Evolutionary conservation across 2,329 filamentous ascomycete genomes (phyloP).

Genomic region (Xylariaceae sp.): DNA sequence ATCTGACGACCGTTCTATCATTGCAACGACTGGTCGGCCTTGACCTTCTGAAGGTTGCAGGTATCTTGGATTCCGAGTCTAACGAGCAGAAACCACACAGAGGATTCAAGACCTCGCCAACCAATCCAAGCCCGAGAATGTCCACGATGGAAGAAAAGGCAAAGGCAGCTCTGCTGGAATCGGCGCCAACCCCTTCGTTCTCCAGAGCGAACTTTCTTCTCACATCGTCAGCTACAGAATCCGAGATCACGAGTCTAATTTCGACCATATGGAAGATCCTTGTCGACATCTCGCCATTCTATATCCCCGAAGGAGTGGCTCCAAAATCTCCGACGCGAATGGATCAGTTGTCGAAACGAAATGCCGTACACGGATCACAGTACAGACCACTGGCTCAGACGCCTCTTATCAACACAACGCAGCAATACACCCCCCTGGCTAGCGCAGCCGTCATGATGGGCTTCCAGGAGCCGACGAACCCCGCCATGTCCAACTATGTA

Average conservation of each 20-base stretch:
- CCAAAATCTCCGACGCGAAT: slow-evolving; percentile 3
- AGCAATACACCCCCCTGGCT: slow-evolving; percentile 28
- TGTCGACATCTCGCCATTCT: slow-evolving; percentile 49
- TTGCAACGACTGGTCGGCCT: slow-evolving; percentile 60
- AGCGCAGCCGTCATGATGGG: slow-evolving; percentile 32
- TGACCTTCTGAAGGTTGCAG: slow-evolving; percentile 60
- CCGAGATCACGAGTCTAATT: slow-evolving; percentile 58
- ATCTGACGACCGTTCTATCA: slow-evolving; percentile 59
- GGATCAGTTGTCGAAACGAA: slow-evolving; percentile 1
- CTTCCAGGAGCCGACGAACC: slow-evolving; percentile 10
- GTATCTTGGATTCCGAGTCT: slow-evolving; percentile 53
- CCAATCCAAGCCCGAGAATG: slow-evolving; percentile 34
- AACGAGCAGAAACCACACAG: slow-evolving; percentile 34
- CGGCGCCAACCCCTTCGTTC: slow-evolving; percentile 38
- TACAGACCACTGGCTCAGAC: slow-evolving; percentile 17
- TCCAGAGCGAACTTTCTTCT: slow-evolving; percentile 61
- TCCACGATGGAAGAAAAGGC: slow-evolving; percentile 19
- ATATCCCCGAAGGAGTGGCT: slow-evolving; percentile 43
- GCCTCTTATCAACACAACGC: slow-evolving; percentile 21
- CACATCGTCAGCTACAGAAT: slow-evolving; percentile 55
- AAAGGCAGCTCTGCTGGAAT: slow-evolving; percentile 17
- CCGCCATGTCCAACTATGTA: slow-evolving; percentile 18
- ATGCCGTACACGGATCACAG: slow-evolving; percentile 1
- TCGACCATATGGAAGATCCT: slow-evolving; percentile 55
- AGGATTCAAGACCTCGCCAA: slow-evolving; percentile 13